A percentile compares a stretch with the other conserved stretches of the same genome.
These are phyloP conservation scores for Ceratocystiopsis sp. DNA, from an alignment of 2,329 filamentous ascomycete species.

Conservation along the genomic window DNA sequence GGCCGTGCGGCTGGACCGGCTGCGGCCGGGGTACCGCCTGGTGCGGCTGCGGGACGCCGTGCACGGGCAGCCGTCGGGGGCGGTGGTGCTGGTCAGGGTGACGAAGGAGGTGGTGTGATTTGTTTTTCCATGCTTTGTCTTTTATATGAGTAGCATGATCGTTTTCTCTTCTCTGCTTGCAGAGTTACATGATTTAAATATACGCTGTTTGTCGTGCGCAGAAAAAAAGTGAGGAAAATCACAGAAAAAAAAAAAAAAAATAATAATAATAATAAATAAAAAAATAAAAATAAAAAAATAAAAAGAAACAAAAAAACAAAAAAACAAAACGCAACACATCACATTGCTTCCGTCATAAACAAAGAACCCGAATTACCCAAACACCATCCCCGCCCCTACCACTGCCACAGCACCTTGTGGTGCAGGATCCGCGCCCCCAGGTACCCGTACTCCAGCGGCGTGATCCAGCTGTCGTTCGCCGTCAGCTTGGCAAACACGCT, in stretches of 20 bases:
- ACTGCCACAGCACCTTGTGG: constrained; percentile 58
- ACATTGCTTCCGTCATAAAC: not conserved
- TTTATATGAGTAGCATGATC: too few relatives aligned
- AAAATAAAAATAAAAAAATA: not conserved
- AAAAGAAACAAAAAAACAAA: not conserved
- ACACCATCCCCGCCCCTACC: constrained; percentile 17
- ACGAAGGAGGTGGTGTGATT: constrained; percentile 32
- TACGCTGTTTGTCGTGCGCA: too few relatives aligned
- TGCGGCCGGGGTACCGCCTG: constrained; percentile 60
- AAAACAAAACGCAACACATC: too few relatives aligned
- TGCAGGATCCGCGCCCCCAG: constrained; percentile 67
- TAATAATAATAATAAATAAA: not conserved
- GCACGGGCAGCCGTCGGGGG: constrained; percentile 47
- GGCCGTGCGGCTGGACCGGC: constrained; percentile 67
- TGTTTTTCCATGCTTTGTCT: not conserved
- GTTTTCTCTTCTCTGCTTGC: too few relatives aligned
- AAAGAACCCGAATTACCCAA: not conserved
- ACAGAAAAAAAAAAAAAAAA: too few relatives aligned
- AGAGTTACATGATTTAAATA: too few relatives aligned
- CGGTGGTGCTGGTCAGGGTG: constrained; percentile 58
- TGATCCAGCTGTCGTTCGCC: constrained; percentile 93
- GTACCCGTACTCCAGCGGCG: constrained; percentile 71
- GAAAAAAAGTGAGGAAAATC: too few relatives aligned
- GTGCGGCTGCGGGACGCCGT: constrained; percentile 53
- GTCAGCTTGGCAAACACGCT: constrained; percentile 87